Conservation (phyloP, 352 stramenopile genomes). For the Globisporangium abappressorium region DNA sequence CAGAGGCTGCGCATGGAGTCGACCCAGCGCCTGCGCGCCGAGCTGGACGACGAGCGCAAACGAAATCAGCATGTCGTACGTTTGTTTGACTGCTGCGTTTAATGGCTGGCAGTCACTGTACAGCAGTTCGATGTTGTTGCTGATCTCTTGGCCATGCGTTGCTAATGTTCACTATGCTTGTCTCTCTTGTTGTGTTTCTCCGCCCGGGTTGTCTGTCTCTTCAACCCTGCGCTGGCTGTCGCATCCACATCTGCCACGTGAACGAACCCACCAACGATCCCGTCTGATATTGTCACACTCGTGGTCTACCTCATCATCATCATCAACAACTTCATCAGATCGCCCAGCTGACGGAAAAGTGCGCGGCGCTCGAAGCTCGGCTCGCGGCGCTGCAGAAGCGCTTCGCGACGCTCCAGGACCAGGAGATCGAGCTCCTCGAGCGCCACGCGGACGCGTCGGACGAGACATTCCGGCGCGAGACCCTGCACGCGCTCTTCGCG, state of each 20-base stretch:
- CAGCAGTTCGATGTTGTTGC: not conserved
- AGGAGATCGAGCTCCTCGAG: conserved; percentile 44
- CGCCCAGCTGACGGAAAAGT: conserved; percentile 38
- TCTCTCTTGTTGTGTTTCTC: not conserved
- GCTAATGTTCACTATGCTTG: not conserved
- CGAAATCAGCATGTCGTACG: conserved; percentile 40
- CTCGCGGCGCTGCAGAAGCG: conserved; percentile 30
- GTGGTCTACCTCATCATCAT: not conserved
- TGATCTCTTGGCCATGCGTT: not conserved
- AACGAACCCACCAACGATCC: conserved; percentile 3
- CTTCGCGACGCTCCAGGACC: conserved; percentile 21
- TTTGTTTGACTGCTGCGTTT: not conserved
- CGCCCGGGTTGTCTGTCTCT: not conserved
- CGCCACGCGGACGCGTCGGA: conserved; percentile 15
- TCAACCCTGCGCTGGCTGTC: not conserved
- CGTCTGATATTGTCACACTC: not conserved
- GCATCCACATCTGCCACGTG: not conserved
- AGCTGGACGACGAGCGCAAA: conserved; percentile 50
- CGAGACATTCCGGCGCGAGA: conserved; percentile 23
- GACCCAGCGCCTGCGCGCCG: conserved; percentile 38
- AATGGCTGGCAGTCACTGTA: not conserved
- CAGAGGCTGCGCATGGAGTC: conserved; percentile 46
- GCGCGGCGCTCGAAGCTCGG: conserved; percentile 36
- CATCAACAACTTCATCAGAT: conserved; percentile 21
- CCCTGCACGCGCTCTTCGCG: conserved; percentile 25